Evolutionary conservation across 805 yeast species (phyloP).

Genomic region (Saccharomycopsis malanga): DNA sequence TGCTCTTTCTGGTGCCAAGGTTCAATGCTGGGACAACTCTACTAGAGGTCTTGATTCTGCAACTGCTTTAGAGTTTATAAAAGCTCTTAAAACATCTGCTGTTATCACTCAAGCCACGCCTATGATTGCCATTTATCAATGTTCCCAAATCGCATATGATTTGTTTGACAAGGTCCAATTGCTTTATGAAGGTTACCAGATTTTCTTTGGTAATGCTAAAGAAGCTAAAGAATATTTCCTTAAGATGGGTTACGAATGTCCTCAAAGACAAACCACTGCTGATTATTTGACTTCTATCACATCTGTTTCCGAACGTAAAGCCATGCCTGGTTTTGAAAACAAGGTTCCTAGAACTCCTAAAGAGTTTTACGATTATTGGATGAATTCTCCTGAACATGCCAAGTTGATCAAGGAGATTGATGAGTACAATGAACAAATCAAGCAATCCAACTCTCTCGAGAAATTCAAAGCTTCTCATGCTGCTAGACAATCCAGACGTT

Average conservation of each 20-base stretch:
- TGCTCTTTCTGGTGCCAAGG: conserved; percentile 38
- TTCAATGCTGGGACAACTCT: conserved; percentile 54
- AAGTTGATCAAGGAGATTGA: conserved; percentile 40
- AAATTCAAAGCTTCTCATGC: conserved; percentile 35
- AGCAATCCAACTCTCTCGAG: conserved; percentile 1
- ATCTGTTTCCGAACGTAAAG: conserved; percentile 43
- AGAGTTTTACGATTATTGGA: conserved; percentile 49
- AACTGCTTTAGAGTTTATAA: conserved; percentile 49
- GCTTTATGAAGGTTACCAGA: conserved; percentile 50
- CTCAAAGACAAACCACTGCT: conserved; percentile 52
- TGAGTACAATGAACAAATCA: conserved; percentile 20
- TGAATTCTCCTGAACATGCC: conserved; percentile 36
- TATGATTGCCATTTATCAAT: conserved; percentile 54
- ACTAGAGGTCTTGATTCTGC: conserved; percentile 62
- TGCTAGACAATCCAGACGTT: conserved; percentile 44
- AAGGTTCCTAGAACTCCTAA: conserved; percentile 45
- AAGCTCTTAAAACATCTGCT: conserved; percentile 48
- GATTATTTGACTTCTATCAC: conserved; percentile 53
- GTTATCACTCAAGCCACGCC: conserved; percentile 44
- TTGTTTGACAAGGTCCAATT: conserved; percentile 47
- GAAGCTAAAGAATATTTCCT: conserved; percentile 43
- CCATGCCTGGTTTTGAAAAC: conserved; percentile 36
- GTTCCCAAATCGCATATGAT: conserved; percentile 49
- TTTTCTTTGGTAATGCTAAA: conserved; percentile 42
- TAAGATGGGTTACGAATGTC: conserved; percentile 51